Conservation (phyloP, 768 basidiomycete species). For the Floccularia luteovirens region DNA sequence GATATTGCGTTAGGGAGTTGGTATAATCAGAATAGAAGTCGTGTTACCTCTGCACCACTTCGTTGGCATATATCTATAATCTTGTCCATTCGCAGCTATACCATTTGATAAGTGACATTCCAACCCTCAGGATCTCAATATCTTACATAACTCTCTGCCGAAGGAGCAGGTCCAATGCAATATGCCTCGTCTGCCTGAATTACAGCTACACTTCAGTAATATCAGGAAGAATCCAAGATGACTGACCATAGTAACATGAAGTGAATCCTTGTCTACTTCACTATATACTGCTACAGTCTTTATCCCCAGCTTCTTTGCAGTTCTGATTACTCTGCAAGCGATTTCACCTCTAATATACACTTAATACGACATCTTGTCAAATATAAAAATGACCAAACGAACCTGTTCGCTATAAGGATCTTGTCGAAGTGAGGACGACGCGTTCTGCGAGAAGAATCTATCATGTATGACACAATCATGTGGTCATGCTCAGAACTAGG, state of each 20-base stretch:
- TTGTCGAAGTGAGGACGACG: constrained; percentile 71
- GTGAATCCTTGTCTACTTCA: constrained; percentile 71
- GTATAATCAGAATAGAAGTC: background rate
- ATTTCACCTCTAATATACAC: constrained; percentile 75
- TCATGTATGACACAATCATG: background rate
- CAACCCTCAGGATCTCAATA: background rate
- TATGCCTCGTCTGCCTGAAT: constrained; percentile 81
- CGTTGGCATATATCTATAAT: constrained; percentile 77
- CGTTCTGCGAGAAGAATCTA: constrained; percentile 8
- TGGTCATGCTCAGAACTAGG: background rate
- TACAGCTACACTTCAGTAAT: background rate
- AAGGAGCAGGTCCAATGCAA: constrained; percentile 88
- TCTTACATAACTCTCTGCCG: constrained; percentile 83
- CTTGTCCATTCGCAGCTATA: constrained; percentile 77
- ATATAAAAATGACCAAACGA: constrained; percentile 5
- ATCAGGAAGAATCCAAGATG: background rate
- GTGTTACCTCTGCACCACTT: constrained; percentile 76
- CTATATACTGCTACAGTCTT: constrained; percentile 91
- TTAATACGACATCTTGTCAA: background rate
- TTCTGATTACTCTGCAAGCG: constrained; percentile 90
- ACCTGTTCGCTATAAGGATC: constrained; percentile 90
- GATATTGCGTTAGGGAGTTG: constrained; percentile 2
- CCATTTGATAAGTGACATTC: background rate
- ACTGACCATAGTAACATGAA: constrained; percentile 77
- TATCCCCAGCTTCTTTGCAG: constrained; percentile 81